These are phyloP conservation scores for Nephelium lappaceum DNA, from an alignment of 345 rosid genomes.

Conservation along the genomic window DNA sequence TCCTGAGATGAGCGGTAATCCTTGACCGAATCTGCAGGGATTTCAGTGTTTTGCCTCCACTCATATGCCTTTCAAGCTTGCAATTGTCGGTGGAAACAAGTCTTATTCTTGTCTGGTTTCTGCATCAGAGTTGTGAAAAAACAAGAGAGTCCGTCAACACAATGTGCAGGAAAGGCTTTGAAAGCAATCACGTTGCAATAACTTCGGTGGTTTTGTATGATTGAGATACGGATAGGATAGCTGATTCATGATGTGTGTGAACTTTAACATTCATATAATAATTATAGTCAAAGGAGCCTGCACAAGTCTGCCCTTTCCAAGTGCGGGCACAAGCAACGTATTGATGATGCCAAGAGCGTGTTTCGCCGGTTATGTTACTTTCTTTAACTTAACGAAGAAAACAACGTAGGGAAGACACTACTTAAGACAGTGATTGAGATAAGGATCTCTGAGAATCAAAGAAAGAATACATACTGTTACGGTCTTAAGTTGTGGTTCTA, in stretches of 20 bases:
- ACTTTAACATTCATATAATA: background rate
- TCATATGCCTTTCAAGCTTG: background rate
- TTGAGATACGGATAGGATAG: background rate
- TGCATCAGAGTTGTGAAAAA: background rate
- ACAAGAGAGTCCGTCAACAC: background rate
- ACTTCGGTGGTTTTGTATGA: background rate
- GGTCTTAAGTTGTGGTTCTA: background rate
- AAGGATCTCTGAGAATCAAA: background rate
- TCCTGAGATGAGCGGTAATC: background rate
- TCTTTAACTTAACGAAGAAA: background rate
- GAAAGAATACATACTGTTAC: background rate
- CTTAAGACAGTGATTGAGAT: no score
- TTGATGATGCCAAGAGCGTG: background rate
- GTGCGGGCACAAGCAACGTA: background rate
- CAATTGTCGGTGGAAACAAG: slow-evolving; percentile 5
- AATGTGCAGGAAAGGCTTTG: background rate
- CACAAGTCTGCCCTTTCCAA: background rate
- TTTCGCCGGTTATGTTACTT: background rate
- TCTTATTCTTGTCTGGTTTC: background rate
- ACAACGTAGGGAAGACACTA: background rate
- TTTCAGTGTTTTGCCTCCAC: background rate
- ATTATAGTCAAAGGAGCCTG: background rate
- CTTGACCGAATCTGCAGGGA: background rate
- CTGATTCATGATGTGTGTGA: background rate
- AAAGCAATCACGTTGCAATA: slow-evolving; percentile 14